These are phyloP conservation scores for Scytalidium sp. DNA, from an alignment of 2,329 filamentous ascomycete species.

Conservation along the genomic window DNA sequence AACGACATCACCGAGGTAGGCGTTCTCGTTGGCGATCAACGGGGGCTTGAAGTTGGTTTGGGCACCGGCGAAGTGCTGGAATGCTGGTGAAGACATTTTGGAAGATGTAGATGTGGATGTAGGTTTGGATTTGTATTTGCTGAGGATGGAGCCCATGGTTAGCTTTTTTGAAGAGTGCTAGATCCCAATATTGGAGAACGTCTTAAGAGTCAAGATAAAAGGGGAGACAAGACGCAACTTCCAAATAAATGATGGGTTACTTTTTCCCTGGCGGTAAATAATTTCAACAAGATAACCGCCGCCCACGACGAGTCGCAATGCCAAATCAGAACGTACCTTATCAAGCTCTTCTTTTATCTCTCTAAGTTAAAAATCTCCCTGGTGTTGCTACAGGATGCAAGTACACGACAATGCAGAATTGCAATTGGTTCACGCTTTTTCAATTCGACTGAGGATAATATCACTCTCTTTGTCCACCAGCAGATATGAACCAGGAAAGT, in stretches of 20 bases:
- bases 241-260: too few species aligned
- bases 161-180: constrained; percentile 7
- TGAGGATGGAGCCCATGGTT: constrained; percentile 28
- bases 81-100: constrained; percentile 20
- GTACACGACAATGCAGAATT: too few species aligned
- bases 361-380: too few species aligned
- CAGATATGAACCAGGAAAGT: not conserved
- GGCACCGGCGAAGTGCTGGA: constrained; percentile 46
- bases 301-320: too few species aligned
- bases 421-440: not conserved
- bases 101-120: constrained; percentile 6
- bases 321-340: too few species aligned
- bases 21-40: constrained; percentile 62
- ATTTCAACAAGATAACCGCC: too few species aligned
- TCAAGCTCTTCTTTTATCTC: too few species aligned
- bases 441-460: not conserved
- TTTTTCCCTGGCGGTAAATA: too few species aligned
- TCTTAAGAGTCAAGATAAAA: not conserved
- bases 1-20: constrained; percentile 55
- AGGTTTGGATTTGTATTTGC: constrained; percentile 24
- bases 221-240: too few species aligned
- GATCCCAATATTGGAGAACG: not conserved
- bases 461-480: not conserved
- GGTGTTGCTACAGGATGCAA: not conserved
- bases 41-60: constrained; percentile 57